Conservation (phyloP, 2,329 filamentous ascomycete species). For the Basipetospora chlamydospora region DNA sequence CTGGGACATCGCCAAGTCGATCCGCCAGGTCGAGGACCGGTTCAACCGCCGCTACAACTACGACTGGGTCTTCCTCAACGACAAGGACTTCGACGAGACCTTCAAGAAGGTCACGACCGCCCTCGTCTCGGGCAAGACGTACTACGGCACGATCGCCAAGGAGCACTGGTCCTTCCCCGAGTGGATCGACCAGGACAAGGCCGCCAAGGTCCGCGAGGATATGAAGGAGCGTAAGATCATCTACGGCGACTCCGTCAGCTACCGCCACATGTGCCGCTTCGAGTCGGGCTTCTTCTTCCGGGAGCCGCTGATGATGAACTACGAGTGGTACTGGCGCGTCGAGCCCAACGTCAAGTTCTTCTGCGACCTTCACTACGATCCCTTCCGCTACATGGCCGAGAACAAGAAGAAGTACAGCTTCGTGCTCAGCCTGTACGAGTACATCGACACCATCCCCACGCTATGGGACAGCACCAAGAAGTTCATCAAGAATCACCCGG, state of each 20-base stretch:
- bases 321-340: slow-evolving; percentile 99
- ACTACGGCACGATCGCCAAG: slow-evolving; percentile 76
- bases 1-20: slow-evolving; percentile 94
- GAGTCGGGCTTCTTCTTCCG: slow-evolving; percentile 99
- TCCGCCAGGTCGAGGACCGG: slow-evolving; percentile 90
- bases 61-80: slow-evolving; percentile 98
- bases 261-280: slow-evolving; percentile 98
- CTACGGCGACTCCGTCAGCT: slow-evolving; percentile 92
- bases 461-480: slow-evolving; percentile 92
- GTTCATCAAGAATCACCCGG: slow-evolving; percentile 79
- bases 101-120: slow-evolving; percentile 88
- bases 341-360: slow-evolving; percentile 93
- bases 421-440: slow-evolving; percentile 88
- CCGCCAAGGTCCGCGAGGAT: slow-evolving; percentile 76
- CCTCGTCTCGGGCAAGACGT: slow-evolving; percentile 81
- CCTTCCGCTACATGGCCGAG: slow-evolving; percentile 93
- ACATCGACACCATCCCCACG: slow-evolving; percentile 88
- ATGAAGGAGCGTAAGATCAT: slow-evolving; percentile 95
- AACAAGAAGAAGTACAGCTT: slow-evolving; percentile 98
- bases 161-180: slow-evolving; percentile 97
- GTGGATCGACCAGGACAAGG: slow-evolving; percentile 91
- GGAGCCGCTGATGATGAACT: slow-evolving; percentile 83
- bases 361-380: slow-evolving; percentile 91
- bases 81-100: slow-evolving; percentile 78
- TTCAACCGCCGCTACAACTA: slow-evolving; percentile 97